Evolutionary conservation across 768 basidiomycete genomes (phyloP).

Genomic region (Exidia glandulosa): DNA sequence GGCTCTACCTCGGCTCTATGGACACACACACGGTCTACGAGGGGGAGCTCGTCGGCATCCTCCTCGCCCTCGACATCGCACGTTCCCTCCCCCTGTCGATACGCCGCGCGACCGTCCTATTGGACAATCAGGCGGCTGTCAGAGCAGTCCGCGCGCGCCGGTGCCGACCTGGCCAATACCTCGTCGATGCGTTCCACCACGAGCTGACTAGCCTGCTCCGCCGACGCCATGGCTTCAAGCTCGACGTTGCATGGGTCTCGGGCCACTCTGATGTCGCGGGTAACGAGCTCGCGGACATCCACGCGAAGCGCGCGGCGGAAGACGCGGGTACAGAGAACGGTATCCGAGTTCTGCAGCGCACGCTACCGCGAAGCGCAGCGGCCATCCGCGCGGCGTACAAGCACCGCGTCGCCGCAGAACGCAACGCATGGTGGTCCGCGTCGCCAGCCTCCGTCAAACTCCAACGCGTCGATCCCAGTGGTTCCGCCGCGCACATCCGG

Average conservation of each 20-base stretch:
- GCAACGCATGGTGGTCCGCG: too few relatives aligned
- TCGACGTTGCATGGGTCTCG: not conserved
- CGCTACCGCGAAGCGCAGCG: not conserved
- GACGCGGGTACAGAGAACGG: not conserved
- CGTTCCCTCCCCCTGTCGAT: not conserved
- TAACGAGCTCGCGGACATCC: not conserved
- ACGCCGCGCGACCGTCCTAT: not conserved
- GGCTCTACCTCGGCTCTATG: not conserved
- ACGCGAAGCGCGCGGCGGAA: not conserved
- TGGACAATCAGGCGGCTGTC: conserved; percentile 1
- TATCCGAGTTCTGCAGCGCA: not conserved
- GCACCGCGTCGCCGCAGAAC: too few relatives aligned
- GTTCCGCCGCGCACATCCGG: too few relatives aligned
- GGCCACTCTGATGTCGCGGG: not conserved
- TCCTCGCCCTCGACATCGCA: not conserved
- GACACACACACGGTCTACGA: not conserved
- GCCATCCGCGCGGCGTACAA: too few relatives aligned
- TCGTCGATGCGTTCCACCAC: not conserved
- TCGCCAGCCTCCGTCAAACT: too few relatives aligned
- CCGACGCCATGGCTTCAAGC: not conserved
- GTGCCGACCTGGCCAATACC: not conserved
- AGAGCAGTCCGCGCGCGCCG: not conserved
- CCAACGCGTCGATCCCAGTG: too few relatives aligned
- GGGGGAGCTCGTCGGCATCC: not conserved
- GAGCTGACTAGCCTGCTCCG: not conserved